Evolutionary conservation across 345 rosid genomes (phyloP), one percentile per base, ranked within the genome.

Genomic region (Alliaria petiolata): DNA sequence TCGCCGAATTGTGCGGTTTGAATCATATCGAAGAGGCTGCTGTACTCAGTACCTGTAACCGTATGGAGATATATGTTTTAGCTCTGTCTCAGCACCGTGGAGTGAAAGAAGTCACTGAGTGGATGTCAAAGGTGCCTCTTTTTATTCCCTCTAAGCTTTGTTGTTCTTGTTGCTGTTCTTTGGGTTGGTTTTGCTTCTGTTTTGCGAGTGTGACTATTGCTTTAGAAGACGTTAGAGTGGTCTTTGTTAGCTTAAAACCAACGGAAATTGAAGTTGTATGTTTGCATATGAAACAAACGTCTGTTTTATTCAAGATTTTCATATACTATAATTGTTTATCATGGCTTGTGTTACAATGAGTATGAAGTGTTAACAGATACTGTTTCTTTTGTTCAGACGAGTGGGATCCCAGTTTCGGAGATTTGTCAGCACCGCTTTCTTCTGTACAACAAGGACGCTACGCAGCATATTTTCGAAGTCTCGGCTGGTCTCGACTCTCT

Each of bases 401-500:
- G 92, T 70, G 95, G 95, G 4, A 80, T 89, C n/a, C 83, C 92
- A 1, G 83, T 85, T 70, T 81, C 92, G 0, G 90, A 83, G 75
- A 78, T 89, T 35, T 82, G 90, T 35, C 77, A 89, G 67, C 95
- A 95, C 80, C 91, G 88, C 59, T 91, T 95, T 79, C 76, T 95
- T 64, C 69, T 95, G 78, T 81, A 85, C 52, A 88, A 95, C 85
- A 91, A 91, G 33, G 96, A 95, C 62, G 97, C 93, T 14, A 88
- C 99, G 1, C 85, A 78, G 66, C 97, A 89, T 76, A 63, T 95
- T 7, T 95, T 95, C 25, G 96, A 95, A 79, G 99, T 95, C 14
- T 89, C 99, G 31, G 91, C 97, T 1, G 99, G 99, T 67, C 90
- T 95, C 0, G 97, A 85, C 80, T 89, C 91, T 12, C 95, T 89